Evolutionary conservation across 345 rosid species (phyloP).

Genomic region (Pugionium dolabratum): DNA sequence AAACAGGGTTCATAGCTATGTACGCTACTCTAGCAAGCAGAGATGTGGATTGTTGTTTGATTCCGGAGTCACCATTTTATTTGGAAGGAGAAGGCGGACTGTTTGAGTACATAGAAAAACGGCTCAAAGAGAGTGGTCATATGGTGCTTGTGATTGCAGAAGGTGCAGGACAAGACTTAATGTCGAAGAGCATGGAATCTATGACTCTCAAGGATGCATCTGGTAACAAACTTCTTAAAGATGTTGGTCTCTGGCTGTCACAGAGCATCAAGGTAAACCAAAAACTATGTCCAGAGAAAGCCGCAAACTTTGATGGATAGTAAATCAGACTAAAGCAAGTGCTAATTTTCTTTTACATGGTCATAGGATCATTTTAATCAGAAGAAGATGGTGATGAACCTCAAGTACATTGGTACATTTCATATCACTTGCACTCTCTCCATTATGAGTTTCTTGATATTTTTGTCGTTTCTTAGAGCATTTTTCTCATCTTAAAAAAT

Average conservation of each 20-base stretch:
- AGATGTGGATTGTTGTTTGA: constrained; percentile 88
- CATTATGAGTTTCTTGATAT: not conserved
- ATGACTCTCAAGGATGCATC: constrained; percentile 61
- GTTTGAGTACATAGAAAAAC: constrained; percentile 41
- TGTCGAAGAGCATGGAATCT: constrained; percentile 55
- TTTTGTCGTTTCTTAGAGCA: not conserved
- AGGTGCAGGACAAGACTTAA: constrained; percentile 79
- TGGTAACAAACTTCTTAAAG: constrained; percentile 82
- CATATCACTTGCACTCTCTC: not conserved
- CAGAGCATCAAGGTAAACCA: constrained; percentile 52
- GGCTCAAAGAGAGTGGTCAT: constrained; percentile 75
- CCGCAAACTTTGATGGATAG: too few relatives aligned
- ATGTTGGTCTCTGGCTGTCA: constrained; percentile 73
- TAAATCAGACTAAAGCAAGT: not conserved
- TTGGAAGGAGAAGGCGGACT: constrained; percentile 75
- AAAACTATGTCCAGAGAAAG: not conserved
- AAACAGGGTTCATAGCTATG: constrained; percentile 82
- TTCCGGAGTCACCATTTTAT: constrained; percentile 83
- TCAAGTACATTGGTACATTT: constrained; percentile 70
- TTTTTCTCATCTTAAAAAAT: too few relatives aligned
- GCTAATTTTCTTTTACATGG: not conserved
- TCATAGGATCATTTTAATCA: constrained; percentile 58
- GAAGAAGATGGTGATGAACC: constrained; percentile 66
- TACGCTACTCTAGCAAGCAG: constrained; percentile 86
- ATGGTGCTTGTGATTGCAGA: constrained; percentile 84